phyloP scores from a whole-genome alignment of 2,329 filamentous ascomycete genomes.

The Claviceps maximensis region DNA sequence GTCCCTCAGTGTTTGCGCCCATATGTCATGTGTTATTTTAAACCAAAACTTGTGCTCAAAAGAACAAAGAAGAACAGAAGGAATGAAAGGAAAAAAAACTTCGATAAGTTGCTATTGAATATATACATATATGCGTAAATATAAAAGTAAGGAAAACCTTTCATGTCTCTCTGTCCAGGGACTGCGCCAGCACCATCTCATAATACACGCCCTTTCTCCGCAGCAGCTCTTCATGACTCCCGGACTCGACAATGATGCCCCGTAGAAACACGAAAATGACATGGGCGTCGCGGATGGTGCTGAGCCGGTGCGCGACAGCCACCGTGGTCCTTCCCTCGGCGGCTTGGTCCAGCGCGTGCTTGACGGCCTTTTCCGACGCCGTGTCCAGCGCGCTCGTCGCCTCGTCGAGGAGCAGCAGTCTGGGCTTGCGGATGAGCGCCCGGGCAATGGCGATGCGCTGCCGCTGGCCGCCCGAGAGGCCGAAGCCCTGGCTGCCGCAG shows the following conservation, averaged over 20 bases:
- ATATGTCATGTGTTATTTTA: no score
- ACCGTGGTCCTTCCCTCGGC: constrained; percentile 7
- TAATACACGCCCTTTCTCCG: constrained; percentile 33
- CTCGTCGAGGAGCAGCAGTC: constrained; percentile 42
- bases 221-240: constrained; percentile 46
- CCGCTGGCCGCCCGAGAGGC: constrained; percentile 39
- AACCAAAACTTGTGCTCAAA: no score
- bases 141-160: no score
- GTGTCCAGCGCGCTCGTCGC: constrained; percentile 43
- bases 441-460: constrained; percentile 42
- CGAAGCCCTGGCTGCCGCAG: constrained; percentile 41
- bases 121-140: no score
- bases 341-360: constrained; percentile 7
- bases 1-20: no score
- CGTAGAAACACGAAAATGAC: constrained; percentile 45
- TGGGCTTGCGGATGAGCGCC: constrained; percentile 36
- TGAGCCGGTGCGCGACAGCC: constrained; percentile 7
- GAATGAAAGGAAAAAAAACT: no score
- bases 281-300: constrained; percentile 21
- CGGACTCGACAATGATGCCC: constrained; percentile 38
- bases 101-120: no score
- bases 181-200: constrained; percentile 37
- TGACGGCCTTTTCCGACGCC: constrained; percentile 31
- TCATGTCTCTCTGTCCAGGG: constrained; percentile 18
- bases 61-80: no score